A percentile compares a stretch with the other conserved stretches of the same genome.
Conservation (phyloP, 129 eudicot genomes). For the Scalesia atractyloides region DNA sequence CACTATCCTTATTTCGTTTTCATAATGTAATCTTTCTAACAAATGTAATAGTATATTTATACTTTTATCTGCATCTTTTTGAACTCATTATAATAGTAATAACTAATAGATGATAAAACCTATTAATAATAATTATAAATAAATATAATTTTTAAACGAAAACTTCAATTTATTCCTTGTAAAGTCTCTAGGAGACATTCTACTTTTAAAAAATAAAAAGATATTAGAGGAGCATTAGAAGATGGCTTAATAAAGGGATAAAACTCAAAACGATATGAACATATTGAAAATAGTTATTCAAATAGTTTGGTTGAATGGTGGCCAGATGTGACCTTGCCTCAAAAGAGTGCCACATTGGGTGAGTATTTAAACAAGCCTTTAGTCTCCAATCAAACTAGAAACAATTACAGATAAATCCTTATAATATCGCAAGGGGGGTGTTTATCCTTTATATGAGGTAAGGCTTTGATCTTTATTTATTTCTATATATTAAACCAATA, state of each 20-base stretch:
- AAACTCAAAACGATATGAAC: not conserved
- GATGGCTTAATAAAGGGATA: not conserved
- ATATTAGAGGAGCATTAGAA: not conserved
- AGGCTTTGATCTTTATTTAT: not conserved
- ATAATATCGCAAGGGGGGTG: not conserved
- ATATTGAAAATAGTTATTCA: no score
- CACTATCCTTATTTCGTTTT: no score
- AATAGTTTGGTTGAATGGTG: not conserved
- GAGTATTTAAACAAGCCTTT: constrained; percentile 10
- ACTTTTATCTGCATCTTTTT: no score
- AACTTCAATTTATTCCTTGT: no score
- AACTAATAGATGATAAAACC: no score
- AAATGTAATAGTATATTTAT: no score
- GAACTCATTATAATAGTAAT: no score
- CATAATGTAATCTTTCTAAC: no score
- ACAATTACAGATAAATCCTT: not conserved
- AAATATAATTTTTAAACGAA: no score
- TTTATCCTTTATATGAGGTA: constrained; percentile 22
- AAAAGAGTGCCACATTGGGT: not conserved
- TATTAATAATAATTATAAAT: no score
- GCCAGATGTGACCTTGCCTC: not conserved
- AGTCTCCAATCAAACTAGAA: not conserved
- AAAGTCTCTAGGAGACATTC: no score
- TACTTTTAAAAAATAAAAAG: no score
- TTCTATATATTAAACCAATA: not conserved